Percentiles rank a stretch among this genome's conserved stretches.
These are phyloP conservation scores for Wickerhamomyces queroliae DNA, from an alignment of 805 yeast genomes.

Conservation along the genomic window DNA sequence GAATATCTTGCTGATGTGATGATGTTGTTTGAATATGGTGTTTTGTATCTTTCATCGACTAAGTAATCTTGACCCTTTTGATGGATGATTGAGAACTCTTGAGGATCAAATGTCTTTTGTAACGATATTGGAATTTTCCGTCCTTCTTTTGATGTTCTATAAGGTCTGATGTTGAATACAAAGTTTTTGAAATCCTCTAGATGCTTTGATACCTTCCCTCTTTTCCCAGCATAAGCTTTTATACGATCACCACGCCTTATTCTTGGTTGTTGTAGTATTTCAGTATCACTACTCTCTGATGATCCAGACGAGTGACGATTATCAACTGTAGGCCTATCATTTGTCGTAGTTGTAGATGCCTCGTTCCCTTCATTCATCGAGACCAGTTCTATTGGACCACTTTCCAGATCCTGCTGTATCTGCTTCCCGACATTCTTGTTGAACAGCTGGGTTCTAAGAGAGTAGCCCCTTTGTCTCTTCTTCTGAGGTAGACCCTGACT, in stretches of 20 bases:
- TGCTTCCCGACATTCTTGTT: slow-evolving; percentile 31
- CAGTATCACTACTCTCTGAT: neutral
- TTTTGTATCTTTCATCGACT: slow-evolving; percentile 64
- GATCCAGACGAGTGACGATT: no score
- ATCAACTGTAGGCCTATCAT: neutral
- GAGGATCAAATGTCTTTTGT: slow-evolving; percentile 28
- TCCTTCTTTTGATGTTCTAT: slow-evolving; percentile 60
- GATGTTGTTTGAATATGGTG: slow-evolving; percentile 57
- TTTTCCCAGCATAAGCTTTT: slow-evolving; percentile 16
- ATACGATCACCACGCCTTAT: slow-evolving; percentile 7
- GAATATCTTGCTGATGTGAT: slow-evolving; percentile 89
- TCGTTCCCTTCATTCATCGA: neutral
- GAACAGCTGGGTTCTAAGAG: slow-evolving; percentile 61
- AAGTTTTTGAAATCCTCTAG: slow-evolving; percentile 24
- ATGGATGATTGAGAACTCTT: slow-evolving; percentile 24
- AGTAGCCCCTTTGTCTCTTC: slow-evolving; percentile 56
- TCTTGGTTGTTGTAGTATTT: slow-evolving; percentile 14
- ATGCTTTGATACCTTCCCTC: slow-evolving; percentile 16
- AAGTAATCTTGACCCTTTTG: slow-evolving; percentile 28
- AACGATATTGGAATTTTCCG: slow-evolving; percentile 66
- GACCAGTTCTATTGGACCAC: slow-evolving; percentile 1
- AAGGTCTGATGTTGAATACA: slow-evolving; percentile 39
- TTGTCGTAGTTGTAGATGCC: neutral
- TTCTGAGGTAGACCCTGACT: neutral
- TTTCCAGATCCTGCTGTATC: slow-evolving; percentile 3